These are phyloP conservation scores for Phaffia rhodozyma DNA, from an alignment of 1,284 basidiomycete species.

Conservation along the genomic window DNA sequence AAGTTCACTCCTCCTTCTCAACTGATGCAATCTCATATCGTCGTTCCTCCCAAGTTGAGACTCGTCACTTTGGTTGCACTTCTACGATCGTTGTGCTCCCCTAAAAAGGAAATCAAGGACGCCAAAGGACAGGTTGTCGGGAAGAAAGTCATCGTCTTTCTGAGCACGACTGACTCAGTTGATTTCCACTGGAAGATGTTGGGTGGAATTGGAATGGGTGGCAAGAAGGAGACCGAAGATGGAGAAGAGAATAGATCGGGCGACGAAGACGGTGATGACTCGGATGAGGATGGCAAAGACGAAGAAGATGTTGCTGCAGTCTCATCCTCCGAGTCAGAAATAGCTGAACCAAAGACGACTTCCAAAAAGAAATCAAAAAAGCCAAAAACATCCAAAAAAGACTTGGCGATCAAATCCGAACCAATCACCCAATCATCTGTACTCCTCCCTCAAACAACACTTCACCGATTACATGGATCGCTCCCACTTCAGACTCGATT, in stretches of 20 bases:
- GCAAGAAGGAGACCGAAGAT: conserved; percentile 23
- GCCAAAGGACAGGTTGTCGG: conserved; percentile 26
- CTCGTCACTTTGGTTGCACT: conserved; percentile 83
- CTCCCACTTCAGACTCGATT: conserved; percentile 71
- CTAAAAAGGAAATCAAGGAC: conserved; percentile 38
- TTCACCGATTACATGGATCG: conserved; percentile 92
- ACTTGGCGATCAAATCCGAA: conserved; percentile 29
- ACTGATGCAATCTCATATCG: conserved; percentile 80
- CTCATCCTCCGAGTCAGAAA: conserved; percentile 22
- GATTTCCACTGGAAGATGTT: conserved; percentile 94
- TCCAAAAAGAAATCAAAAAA: conserved; percentile 19
- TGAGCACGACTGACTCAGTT: conserved; percentile 93
- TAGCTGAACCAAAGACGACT: conserved; percentile 17
- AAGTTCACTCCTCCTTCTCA: conserved; percentile 91
- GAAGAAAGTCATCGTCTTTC: conserved; percentile 73
- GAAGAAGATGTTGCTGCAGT: conserved; percentile 21
- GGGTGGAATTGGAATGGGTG: conserved; percentile 61
- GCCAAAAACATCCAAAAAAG: conserved; percentile 21
- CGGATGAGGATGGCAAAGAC: conserved; percentile 15
- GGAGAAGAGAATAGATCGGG: conserved; percentile 9
- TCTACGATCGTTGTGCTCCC: conserved; percentile 56
- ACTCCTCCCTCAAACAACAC: conserved; percentile 64
- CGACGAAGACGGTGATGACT: conserved; percentile 26
- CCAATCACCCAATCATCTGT: conserved; percentile 51
- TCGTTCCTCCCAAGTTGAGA: conserved; percentile 86